Evolutionary conservation across 78 protist species (phyloP).

Genomic region (Dictyostelium firmibasis): DNA sequence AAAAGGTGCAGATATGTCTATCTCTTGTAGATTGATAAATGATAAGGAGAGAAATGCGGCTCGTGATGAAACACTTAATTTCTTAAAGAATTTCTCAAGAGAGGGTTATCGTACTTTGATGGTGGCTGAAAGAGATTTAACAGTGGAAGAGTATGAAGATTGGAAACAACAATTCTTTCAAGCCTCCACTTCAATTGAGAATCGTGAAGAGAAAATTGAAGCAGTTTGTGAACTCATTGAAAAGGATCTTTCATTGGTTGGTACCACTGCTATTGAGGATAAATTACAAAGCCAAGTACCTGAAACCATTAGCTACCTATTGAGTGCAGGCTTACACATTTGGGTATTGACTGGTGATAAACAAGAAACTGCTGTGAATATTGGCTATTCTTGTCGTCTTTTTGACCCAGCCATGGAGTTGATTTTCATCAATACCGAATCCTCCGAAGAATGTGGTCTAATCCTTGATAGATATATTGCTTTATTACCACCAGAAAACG

Average conservation of each 20-base stretch:
- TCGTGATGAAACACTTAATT: constrained; percentile 42
- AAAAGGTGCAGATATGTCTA: constrained; percentile 80
- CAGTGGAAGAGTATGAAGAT: constrained; percentile 29
- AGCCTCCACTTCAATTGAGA: constrained; percentile 61
- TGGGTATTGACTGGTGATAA: constrained; percentile 96
- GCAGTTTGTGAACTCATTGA: constrained; percentile 84
- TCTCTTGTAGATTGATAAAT: constrained; percentile 20
- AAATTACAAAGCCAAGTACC: constrained; percentile 91
- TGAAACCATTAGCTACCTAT: constrained; percentile 76
- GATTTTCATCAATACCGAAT: constrained; percentile 68
- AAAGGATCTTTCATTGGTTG: constrained; percentile 80
- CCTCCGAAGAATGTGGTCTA: constrained; percentile 71
- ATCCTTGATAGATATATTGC: constrained; percentile 75
- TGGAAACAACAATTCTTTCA: constrained; percentile 61
- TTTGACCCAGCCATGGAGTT: constrained; percentile 67
- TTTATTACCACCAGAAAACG: constrained; percentile 55
- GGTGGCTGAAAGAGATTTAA: constrained; percentile 64
- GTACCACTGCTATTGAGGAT: constrained; percentile 94
- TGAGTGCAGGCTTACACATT: constrained; percentile 87
- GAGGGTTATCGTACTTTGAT: constrained; percentile 66
- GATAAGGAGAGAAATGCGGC: constrained; percentile 5
- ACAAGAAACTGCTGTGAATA: constrained; percentile 94
- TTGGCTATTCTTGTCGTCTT: constrained; percentile 83
- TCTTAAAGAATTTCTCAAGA: constrained; percentile 50
- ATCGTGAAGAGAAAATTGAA: constrained; percentile 78